Evolutionary conservation across 2,329 filamentous ascomycete genomes (phyloP), one percentile per base, ranked within the genome.

Genomic region (Beauveria australis): DNA sequence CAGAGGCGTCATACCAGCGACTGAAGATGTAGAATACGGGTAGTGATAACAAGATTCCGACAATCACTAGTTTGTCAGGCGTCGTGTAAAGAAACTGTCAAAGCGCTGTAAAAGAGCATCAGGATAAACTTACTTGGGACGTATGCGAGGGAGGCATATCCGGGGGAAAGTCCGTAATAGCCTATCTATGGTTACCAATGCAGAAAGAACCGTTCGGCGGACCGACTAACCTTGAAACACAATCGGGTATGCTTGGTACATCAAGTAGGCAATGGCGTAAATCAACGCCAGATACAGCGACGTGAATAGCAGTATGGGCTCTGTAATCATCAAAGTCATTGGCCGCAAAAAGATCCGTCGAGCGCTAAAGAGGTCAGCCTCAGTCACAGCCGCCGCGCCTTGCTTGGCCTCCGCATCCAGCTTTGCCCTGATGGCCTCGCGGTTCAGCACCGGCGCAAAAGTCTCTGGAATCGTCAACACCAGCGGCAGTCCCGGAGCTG

Each of bases 241-340:
- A 26, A 81, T 79, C 0, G 79, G 79, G 65, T 78, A 81, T 5
- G 79, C 79, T 30, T 75, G 75, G 65, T 82, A 82, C 58, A 81
- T 70, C 69, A 82, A 78, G 64, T 81, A 82, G 33, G 82, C 71
- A 6, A 79, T 76, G 19, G 79, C 77, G 62, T 81, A 82, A 3
- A 78, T 73, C 58, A 82, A 75, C 1, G 79, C 76, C 63, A 81
- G 74, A 65, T 82, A 82, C 0, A 73, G 66, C 2, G 77, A 78
- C 6, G 80, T 74, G 1, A 77, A 68, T 2, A 80, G 67, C 18
- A 82, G 76, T 46, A 82, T 82, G 0, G 79, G 80, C 63, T 82
- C 79, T 8, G 70, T 71, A 60, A 80, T 72, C 3, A 82, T 71
- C 9, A 82, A 67, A 5, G 74, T 71, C 70, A 78, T 76, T 0